These are phyloP conservation scores for Neurospora crassa DNA, from an alignment of 2,329 filamentous ascomycete species.

Conservation along the genomic window DNA sequence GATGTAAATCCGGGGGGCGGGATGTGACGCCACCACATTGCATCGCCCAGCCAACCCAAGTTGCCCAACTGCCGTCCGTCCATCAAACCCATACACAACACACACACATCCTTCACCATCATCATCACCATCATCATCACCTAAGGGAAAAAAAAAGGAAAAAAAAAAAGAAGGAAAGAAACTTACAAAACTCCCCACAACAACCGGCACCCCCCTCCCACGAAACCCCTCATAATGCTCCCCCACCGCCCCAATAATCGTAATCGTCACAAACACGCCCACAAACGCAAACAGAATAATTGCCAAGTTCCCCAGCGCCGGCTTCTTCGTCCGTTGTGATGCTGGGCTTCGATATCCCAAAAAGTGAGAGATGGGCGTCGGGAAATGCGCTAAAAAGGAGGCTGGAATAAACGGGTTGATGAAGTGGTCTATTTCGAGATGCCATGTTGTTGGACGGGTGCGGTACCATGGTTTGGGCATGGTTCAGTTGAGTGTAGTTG, in stretches of 20 bases:
- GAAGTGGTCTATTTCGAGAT: slow-evolving; percentile 70
- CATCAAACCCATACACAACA: not conserved
- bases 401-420: slow-evolving; percentile 61
- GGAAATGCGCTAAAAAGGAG: slow-evolving; percentile 54
- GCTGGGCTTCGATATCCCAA: slow-evolving; percentile 47
- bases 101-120: not conserved
- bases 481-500: too few relatives aligned
- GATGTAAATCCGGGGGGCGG: not conserved
- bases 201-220: slow-evolving; percentile 42
- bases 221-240: slow-evolving; percentile 44
- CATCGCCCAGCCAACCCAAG: not conserved
- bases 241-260: slow-evolving; percentile 48
- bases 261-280: slow-evolving; percentile 52
- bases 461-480: too few relatives aligned
- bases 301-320: slow-evolving; percentile 45
- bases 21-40: not conserved
- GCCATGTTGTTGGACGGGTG: slow-evolving; percentile 24
- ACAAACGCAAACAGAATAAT: slow-evolving; percentile 54
- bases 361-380: slow-evolving; percentile 56
- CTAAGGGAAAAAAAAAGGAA: not conserved
- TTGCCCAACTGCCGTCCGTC: too few relatives aligned
- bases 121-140: too few relatives aligned
- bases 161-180: not conserved
- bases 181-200: slow-evolving; percentile 64
- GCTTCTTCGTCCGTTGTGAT: slow-evolving; percentile 7